phyloP scores from a whole-genome alignment of 768 basidiomycete species.

The Albatrellus ellisii region DNA sequence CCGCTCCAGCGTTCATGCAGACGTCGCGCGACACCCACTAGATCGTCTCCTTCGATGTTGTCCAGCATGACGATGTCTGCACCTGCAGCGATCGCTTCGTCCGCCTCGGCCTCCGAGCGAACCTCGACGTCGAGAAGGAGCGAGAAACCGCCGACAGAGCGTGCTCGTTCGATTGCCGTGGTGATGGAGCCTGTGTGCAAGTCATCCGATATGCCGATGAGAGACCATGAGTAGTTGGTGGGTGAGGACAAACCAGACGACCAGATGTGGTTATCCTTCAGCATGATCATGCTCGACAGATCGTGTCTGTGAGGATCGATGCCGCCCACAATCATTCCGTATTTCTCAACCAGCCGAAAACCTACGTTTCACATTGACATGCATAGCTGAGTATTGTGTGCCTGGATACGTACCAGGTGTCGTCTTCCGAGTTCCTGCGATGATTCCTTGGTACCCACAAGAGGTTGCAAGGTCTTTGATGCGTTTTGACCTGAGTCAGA shows the following conservation, averaged over 20 bases:
- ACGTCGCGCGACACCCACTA: conserved; percentile 51
- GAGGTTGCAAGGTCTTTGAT: conserved; percentile 68
- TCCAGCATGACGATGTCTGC: conserved; percentile 95
- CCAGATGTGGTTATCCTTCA: conserved; percentile 99
- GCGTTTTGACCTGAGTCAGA: conserved; percentile 51
- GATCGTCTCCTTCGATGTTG: conserved; percentile 71
- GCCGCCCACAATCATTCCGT: conserved; percentile 96
- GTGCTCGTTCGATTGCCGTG: conserved; percentile 73
- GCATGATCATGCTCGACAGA: conserved; percentile 99
- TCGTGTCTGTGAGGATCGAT: conserved; percentile 94
- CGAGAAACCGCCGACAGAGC: conserved; percentile 83
- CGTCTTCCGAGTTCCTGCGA: conserved; percentile 95
- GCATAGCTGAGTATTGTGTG: not conserved
- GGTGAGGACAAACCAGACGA: conserved; percentile 54
- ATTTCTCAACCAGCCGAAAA: conserved; percentile 95
- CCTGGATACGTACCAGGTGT: conserved; percentile 54
- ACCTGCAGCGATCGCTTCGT: conserved; percentile 95
- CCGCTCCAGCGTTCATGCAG: conserved; percentile 72
- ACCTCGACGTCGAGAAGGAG: conserved; percentile 92
- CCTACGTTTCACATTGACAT: conserved; percentile 28
- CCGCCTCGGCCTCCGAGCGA: conserved; percentile 74
- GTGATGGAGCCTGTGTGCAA: conserved; percentile 71
- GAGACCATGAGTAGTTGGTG: no score
- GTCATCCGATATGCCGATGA: not conserved
- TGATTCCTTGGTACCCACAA: conserved; percentile 73